Percentiles rank a stretch among this genome's conserved stretches.
Conservation (phyloP, 345 rosid genomes). For the Excoecaria cochinchinensis region DNA sequence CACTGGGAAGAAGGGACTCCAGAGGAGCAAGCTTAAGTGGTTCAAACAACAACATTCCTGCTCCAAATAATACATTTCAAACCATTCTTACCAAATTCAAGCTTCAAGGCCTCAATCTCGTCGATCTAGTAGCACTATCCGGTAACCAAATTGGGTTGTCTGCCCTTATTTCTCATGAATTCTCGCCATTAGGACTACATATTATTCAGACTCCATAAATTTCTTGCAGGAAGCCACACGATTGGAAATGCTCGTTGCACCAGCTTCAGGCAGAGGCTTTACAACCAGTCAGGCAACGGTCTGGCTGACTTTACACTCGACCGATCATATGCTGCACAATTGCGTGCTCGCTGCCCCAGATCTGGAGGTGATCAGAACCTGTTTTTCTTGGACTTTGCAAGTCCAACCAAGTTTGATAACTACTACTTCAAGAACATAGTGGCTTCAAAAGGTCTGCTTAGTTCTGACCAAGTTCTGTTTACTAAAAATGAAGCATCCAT, state of each 20-base stretch:
- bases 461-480: conserved; percentile 71
- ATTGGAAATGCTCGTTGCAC: conserved; percentile 85
- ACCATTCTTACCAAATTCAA: conserved; percentile 33
- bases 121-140: conserved; percentile 34
- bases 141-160: conserved; percentile 15
- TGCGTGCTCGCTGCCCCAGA: conserved; percentile 24
- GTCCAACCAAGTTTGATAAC: conserved; percentile 65
- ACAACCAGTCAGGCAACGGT: conserved; percentile 63
- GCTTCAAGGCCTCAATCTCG: conserved; percentile 29
- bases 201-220: neutral
- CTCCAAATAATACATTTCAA: conserved; percentile 37
- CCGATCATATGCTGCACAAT: conserved; percentile 24
- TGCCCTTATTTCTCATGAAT: neutral
- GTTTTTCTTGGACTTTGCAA: conserved; percentile 36
- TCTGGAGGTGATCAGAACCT: conserved; percentile 36
- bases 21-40: conserved; percentile 36
- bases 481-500: conserved; percentile 53
- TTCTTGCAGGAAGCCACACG: conserved; percentile 61
- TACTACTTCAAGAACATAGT: conserved; percentile 76
- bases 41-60: conserved; percentile 36
- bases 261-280: conserved; percentile 87
- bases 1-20: conserved; percentile 77
- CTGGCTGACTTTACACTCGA: conserved; percentile 53
- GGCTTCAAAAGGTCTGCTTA: conserved; percentile 69
- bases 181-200: neutral